Conservation (phyloP, 352 stramenopile genomes). For the Pythium monospermum region DNA sequence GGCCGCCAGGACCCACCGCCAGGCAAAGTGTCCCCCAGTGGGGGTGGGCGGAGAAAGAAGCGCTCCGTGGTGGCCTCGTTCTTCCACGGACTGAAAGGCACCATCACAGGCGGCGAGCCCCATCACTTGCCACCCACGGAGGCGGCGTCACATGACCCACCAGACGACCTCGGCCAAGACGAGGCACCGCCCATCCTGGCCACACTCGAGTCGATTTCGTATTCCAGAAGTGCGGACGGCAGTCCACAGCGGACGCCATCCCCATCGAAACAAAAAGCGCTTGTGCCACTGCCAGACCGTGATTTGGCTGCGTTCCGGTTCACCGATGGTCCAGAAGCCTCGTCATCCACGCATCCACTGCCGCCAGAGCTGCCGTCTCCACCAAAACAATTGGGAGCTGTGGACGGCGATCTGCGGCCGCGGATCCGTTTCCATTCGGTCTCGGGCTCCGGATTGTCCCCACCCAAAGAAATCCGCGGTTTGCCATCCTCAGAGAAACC, state of each 20-base stretch:
- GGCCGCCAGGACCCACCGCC: too few relatives aligned
- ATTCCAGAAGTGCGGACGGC: neutral
- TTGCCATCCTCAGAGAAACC: too few relatives aligned
- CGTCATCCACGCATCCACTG: neutral
- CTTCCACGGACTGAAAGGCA: constrained; percentile 4
- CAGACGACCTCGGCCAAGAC: too few relatives aligned
- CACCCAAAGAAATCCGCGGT: too few relatives aligned
- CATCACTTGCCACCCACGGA: neutral
- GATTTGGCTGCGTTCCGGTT: neutral
- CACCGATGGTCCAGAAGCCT: neutral
- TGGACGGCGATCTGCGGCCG: neutral
- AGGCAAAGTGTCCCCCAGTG: too few relatives aligned
- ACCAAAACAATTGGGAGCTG: neutral
- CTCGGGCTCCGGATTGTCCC: neutral
- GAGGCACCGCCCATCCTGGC: neutral
- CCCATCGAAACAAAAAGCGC: neutral
- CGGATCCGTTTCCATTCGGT: neutral
- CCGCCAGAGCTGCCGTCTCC: neutral
- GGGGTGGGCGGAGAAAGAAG: constrained; percentile 3
- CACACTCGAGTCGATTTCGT: neutral
- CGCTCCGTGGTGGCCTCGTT: constrained; percentile 4
- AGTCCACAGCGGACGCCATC: neutral
- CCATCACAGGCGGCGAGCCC: neutral
- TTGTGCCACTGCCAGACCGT: neutral
- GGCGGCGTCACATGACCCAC: neutral